Evolutionary conservation across 2,329 filamentous ascomycete genomes (phyloP), one percentile per base, ranked within the genome.

Genomic region (Stagonosporopsis cucurbitacearum): DNA sequence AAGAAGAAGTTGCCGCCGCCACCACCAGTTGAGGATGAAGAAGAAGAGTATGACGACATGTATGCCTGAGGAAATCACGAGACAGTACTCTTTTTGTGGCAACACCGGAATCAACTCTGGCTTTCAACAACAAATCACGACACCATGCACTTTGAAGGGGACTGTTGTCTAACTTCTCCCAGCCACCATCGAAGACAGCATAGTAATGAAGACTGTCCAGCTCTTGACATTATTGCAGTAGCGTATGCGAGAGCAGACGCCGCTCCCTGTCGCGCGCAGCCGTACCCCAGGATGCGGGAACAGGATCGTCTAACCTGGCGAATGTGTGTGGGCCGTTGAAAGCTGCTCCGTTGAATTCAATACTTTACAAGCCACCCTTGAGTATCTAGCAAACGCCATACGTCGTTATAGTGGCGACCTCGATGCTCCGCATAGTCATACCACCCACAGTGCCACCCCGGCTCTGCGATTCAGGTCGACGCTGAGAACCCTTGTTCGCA

Each of bases 11-110:
- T 72, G 48, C 67, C 72, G 15, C 72, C 69, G 0, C 66, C 68
- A 15, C 70, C 77, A 74, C 71, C 82, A 77, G 74, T 78, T 63
- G 75, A 83, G 65, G 77, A 85, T 58, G 78, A 81, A 57, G 79
- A 82, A 58, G 79, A 78, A 62, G 80, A 83, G 54, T 81, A 76
- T 63, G 79, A 82, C 68, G 80, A 81, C 35, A 80, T 81, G 78
- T 81, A 79, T 60, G 78, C 78, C 52, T 81, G 62, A 72, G 25
- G 36, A 23, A 25, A 32, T 32, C 9, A 30, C 28, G 28, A 11
- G 7, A 30, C 28, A 30, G 28, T 6, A 3, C 28, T 30, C 28
- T 6, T 30, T 11, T 9, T 8, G 50, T 20, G 20, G 15, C 17
- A 20, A 25, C 30, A 46, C 26, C 53, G 45, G 15, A 22, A 41